These are phyloP conservation scores for Saprolegnia diclina DNA, from an alignment of 352 stramenopile genomes.

Conservation along the genomic window DNA sequence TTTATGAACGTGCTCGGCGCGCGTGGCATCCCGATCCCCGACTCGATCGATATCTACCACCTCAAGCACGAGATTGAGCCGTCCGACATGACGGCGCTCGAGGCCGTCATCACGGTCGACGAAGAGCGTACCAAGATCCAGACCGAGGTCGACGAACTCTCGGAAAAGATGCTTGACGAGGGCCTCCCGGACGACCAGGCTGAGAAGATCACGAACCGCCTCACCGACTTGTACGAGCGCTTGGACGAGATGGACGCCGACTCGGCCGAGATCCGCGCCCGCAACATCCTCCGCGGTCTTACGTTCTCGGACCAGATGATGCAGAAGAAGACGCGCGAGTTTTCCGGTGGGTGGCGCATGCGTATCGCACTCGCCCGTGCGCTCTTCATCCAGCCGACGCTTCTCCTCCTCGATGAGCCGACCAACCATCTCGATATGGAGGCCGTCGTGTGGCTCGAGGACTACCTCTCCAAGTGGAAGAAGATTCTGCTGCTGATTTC, in stretches of 20 bases:
- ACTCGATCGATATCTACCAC: constrained; percentile 96
- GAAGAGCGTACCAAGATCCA: constrained; percentile 91
- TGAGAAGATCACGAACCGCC: constrained; percentile 80
- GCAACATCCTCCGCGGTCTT: constrained; percentile 91
- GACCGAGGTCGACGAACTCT: constrained; percentile 88
- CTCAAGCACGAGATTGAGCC: constrained; percentile 95
- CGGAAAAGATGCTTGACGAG: constrained; percentile 87
- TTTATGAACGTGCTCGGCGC: constrained; percentile 97
- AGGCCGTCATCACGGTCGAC: constrained; percentile 94
- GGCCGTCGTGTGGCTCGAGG: constrained; percentile 98
- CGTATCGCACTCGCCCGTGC: constrained; percentile 93
- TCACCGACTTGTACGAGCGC: constrained; percentile 93
- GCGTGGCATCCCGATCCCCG: constrained; percentile 90
- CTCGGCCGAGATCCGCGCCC: constrained; percentile 90
- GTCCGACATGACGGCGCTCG: constrained; percentile 90
- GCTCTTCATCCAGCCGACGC: constrained; percentile 88
- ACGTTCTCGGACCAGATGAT: constrained; percentile 96
- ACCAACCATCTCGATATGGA: constrained; percentile 92
- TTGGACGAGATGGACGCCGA: constrained; percentile 93
- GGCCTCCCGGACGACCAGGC: constrained; percentile 82
- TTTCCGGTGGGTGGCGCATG: constrained; percentile 95
- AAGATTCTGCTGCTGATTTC: constrained; percentile 97
- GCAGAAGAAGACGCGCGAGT: constrained; percentile 90
- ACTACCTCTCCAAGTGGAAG: constrained; percentile 96
- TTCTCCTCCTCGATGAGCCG: constrained; percentile 87